These are phyloP conservation scores for Teunomyces kruisii DNA, from an alignment of 805 yeast species.

Conservation along the genomic window DNA sequence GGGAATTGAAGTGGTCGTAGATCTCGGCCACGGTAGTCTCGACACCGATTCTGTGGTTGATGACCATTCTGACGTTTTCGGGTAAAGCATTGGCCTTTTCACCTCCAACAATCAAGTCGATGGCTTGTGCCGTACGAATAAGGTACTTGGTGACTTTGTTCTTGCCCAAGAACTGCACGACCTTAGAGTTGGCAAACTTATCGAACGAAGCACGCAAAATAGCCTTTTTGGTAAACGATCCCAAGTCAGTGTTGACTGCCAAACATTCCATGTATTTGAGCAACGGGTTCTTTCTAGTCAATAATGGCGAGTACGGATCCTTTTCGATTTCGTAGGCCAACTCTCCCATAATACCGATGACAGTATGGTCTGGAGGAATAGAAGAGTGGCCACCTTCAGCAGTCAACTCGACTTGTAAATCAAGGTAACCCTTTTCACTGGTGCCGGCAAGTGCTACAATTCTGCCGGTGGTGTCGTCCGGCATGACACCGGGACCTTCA, in stretches of 20 bases:
- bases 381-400: constrained; percentile 83
- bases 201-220: constrained; percentile 39
- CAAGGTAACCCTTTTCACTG: constrained; percentile 51
- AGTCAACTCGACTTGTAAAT: constrained; percentile 44
- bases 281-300: constrained; percentile 60
- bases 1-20: constrained; percentile 16
- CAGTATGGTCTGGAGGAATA: constrained; percentile 77
- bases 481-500: constrained; percentile 51
- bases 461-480: constrained; percentile 47
- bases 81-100: constrained; percentile 43
- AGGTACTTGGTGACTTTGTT: constrained; percentile 26
- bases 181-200: constrained; percentile 29
- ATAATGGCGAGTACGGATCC: constrained; percentile 48
- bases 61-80: constrained; percentile 27
- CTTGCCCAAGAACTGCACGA: constrained; percentile 17
- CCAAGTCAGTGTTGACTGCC: constrained; percentile 45
- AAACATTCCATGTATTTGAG: constrained; percentile 58
- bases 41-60: constrained; percentile 37
- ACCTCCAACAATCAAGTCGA: constrained; percentile 37
- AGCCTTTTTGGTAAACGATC: constrained; percentile 22
- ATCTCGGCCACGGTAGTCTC: constrained; percentile 26
- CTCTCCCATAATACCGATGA: constrained; percentile 71
- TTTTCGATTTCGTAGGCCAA: constrained; percentile 57
- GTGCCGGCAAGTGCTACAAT: constrained; percentile 49
- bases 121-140: constrained; percentile 33